Evolutionary conservation across 2,329 filamentous ascomycete genomes (phyloP), one percentile per base, ranked within the genome.

Genomic region (Dichotomopilus funicola): DNA sequence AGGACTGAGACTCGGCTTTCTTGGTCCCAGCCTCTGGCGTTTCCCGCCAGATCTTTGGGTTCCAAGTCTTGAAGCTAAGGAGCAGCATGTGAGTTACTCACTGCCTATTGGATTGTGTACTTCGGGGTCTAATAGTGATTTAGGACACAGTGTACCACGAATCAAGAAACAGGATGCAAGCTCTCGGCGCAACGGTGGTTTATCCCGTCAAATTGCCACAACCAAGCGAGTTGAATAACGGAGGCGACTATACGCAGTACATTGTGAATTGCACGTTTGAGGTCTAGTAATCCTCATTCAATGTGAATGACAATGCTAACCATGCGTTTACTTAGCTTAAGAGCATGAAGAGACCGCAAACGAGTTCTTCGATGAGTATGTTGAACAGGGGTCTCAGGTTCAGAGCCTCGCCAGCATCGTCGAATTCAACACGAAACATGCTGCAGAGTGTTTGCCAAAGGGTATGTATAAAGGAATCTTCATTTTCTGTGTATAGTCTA

Each of bases 21-120:
- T 49, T 37, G 35, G 38, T 10, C 46, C 46, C n/a, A 12, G n/a
- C 34, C 6, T 49, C 35, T 49, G 46, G 46, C 46, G 46, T 10
- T 38, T 49, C n/a, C 46, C 46, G n/a, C 46, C 46, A 4, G 46
- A 49, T 12, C 19, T 49, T 10, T 49, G 46, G 46, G 46, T 49
- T 40, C 46, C 46, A 27, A 38, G 46, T 19, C n/a, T 27, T 7
- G 35, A 49, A 37, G 46, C 46, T 36, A 49, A 49, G 46, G 4
- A 49, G 6, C 46, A 49, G 35, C 35, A 49, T 27, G n/a, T 49
- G 13, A 49, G 46, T 49, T 9, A 19, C 10, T 38, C 46, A 38
- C 7, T 31, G 12, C 19, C 19, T 27, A 27, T 27, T 27, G 2
- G 19, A 27, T 27, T 27, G 19, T 27, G 19, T 27, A 27, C 19